Evolutionary conservation across 176 grass and related monocot species (phyloP), one percentile per base, ranked within the genome.

Genomic region (Poa pratensis): DNA sequence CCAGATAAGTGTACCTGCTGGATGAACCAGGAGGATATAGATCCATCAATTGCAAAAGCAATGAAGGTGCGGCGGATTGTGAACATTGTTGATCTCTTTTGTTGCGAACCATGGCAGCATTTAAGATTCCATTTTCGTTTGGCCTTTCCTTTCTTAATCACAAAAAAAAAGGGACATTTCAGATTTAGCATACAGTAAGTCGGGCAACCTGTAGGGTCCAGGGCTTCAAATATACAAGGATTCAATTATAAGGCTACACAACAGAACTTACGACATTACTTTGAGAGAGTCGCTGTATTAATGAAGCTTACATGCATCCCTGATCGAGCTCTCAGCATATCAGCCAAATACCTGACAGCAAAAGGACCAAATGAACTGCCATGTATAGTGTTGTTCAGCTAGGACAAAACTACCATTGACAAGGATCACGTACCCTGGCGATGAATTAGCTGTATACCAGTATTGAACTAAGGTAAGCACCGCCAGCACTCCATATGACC

Each of bases 61-160:
- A 95, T 19, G 63, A 87, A 26, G 94, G 82, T 59, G 91, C 28
- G 88, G 43, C 9, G 14, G 55, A 63, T 63, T 83, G 81, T 18
- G 61, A 53, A 80, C 11, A 80, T 64, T 74, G 89, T 85, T 69
- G 57, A 66, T 91, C 89, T 81, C 87, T 75, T 75, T 75, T 63
- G 66, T 64, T 89, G 90, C 58, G 51, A 79, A 39, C 80, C 40
- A 89, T 86, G 3, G 79, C 74, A n/a, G 77, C 70, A 90, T 71
- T 82, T 80, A 83, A 87, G 53, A 61, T 90, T 76, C 73, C 89
- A 75, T 92, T 87, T 85, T 79, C 90, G 87, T 81, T 59, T 93
- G 65, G 86, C 88, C 61, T 95, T 91, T 73, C 93, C 94, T 98
- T 90, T 91, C 96, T 95, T 95, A 93, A 95, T 89, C 93, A 90